Evolutionary conservation across 176 grass and related monocot species (phyloP), one percentile per base, ranked within the genome.

Genomic region (Areca catechu): DNA sequence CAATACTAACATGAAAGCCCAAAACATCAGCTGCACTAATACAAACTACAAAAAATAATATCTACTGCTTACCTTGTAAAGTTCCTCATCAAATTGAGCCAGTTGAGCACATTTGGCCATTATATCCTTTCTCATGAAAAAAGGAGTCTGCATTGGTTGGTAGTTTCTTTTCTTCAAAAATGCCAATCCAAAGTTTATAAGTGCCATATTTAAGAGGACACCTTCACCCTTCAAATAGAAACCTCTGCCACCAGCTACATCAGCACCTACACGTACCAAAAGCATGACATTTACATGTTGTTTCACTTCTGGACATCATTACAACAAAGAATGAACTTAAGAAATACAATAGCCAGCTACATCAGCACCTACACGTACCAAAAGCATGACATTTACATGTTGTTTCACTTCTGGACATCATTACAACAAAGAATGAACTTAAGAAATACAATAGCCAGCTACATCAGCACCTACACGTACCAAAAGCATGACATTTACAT

Each of bases 51-150:
- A 57, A 49, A 18, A 61, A 27, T 56, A 63, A n/a, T 27, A 53
- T 30, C 17, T 49, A 7, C 2, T 43, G 34, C 76, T 73, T 76
- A 82, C 93, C 65, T 92, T 98, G 67, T 92, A 98, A 51, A 98
- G 80, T 64, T 98, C 93, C 51, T 89, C 87, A 20, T 98, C 93
- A 57, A 98, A 98, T 43, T 98, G 84, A 29, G 87, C 87, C 50
- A 98, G 56, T n/a, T 98, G 93, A 28, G 88, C 87, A 70, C 93
- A 98, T 84, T 92, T 98, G 72, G 50, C 93, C 93, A 98, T 92
- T 19, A 84, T 74, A 43, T 98, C 87, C 57, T 92, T 97, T 70
- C 93, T 82, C 93, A 98, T 98, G 69, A 97, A 97, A 74, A 97
- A 88, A 4, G 86, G 92, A 53, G 92, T 91, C 23, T 97, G 92